A percentile compares a stretch with the other conserved stretches of the same genome.
Conservation (phyloP, 2,329 filamentous ascomycete genomes). For the Alternaria novae-zelandiae region DNA sequence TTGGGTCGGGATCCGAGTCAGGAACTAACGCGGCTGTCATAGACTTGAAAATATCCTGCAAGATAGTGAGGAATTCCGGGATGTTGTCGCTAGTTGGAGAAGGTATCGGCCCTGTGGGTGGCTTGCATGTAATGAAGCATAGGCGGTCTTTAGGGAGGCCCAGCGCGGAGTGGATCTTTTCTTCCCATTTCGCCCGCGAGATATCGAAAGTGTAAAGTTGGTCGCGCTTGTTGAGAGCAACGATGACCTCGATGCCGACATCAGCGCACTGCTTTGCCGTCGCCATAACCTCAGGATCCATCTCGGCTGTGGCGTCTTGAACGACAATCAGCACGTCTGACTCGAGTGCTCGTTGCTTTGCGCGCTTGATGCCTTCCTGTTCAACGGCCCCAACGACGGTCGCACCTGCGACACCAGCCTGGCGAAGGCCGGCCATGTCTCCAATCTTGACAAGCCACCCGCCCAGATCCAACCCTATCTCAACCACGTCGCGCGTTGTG, state of each 20-base stretch:
- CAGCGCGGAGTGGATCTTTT: slow-evolving; percentile 28
- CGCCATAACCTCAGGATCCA: slow-evolving; percentile 64
- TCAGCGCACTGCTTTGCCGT: slow-evolving; percentile 59
- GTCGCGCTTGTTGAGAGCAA: slow-evolving; percentile 68
- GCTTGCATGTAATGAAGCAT: slow-evolving; percentile 75
- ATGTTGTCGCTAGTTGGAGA: slow-evolving; percentile 67
- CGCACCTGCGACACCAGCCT: slow-evolving; percentile 43
- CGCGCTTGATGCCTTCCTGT: slow-evolving; percentile 86
- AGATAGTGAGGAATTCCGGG: slow-evolving; percentile 68
- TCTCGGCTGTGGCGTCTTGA: slow-evolving; percentile 70
- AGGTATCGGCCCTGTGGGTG: slow-evolving; percentile 50
- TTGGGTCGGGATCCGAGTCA: slow-evolving; percentile 60
- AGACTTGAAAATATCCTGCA: slow-evolving; percentile 70
- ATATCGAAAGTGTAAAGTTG: slow-evolving; percentile 49
- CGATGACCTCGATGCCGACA: slow-evolving; percentile 60
- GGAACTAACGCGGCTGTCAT: slow-evolving; percentile 67
- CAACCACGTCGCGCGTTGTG: slow-evolving; percentile 92
- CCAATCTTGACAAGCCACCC: slow-evolving; percentile 94
- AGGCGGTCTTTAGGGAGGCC: slow-evolving; percentile 52
- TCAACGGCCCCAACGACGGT: slow-evolving; percentile 74
- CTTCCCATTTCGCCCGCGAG: slow-evolving; percentile 23
- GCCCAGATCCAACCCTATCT: slow-evolving; percentile 85
- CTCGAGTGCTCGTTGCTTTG: slow-evolving; percentile 78
- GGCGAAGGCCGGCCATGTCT: slow-evolving; percentile 88
- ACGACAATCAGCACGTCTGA: slow-evolving; percentile 87